Evolutionary conservation across 2,329 filamentous ascomycete genomes (phyloP).

Genomic region (Aplosporella prunicola): DNA sequence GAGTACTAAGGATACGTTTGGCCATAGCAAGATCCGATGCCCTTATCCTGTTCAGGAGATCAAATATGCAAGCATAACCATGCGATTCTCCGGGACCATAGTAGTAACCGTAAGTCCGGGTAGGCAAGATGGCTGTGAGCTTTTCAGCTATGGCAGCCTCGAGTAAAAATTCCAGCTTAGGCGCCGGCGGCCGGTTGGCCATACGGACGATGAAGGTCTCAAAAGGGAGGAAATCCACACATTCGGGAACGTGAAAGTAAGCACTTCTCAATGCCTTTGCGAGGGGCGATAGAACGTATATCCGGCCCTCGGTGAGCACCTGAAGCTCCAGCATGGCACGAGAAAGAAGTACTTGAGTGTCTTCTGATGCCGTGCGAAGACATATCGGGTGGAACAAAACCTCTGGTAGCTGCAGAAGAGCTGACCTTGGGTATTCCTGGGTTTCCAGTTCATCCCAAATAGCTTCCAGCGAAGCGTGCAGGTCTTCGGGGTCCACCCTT

Average conservation of each 20-base stretch:
- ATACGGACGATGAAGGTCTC: constrained; percentile 32
- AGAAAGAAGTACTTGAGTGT: constrained; percentile 14
- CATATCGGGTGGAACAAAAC: constrained; percentile 29
- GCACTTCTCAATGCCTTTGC: constrained; percentile 23
- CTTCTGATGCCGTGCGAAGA: constrained; percentile 14
- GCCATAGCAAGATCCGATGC: constrained; percentile 17
- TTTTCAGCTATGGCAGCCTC: constrained; percentile 33
- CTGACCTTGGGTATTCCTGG: constrained; percentile 36
- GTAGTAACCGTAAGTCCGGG: constrained; percentile 32
- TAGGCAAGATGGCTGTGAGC: constrained; percentile 21
- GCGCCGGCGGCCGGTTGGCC: constrained; percentile 31
- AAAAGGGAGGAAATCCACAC: constrained; percentile 25
- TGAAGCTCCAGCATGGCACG: constrained; percentile 21
- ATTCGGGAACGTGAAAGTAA: constrained; percentile 18
- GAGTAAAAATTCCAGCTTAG: constrained; percentile 36
- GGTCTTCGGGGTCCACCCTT: constrained; percentile 11
- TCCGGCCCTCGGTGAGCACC: constrained; percentile 23
- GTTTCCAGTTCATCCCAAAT: constrained; percentile 41
- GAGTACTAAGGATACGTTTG: constrained; percentile 23
- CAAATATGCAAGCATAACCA: constrained; percentile 37
- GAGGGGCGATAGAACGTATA: constrained; percentile 25
- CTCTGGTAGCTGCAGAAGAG: constrained; percentile 28
- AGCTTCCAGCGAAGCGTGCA: constrained; percentile 21
- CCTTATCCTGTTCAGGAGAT: constrained; percentile 34
- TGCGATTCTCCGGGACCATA: constrained; percentile 35